Conservation (phyloP, 192 early-diverging fungal genomes). For the Irineochytrium annulatum region DNA sequence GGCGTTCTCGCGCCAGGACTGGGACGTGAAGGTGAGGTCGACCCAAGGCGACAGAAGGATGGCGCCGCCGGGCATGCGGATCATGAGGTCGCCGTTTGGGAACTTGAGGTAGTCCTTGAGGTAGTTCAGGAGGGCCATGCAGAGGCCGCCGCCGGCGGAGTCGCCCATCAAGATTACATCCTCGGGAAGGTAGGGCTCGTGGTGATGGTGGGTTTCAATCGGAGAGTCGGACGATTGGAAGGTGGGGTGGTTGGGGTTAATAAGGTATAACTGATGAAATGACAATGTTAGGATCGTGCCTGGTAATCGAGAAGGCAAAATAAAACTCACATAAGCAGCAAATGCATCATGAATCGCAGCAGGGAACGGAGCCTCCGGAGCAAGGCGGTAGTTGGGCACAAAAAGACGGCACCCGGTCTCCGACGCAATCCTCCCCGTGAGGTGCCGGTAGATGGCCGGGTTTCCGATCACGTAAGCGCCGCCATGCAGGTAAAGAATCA, state of each 20-base stretch:
- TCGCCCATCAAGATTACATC: conserved; percentile 42
- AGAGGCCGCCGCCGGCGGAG: conserved; percentile 38
- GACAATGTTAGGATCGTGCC: no score
- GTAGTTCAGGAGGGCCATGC: conserved; percentile 40
- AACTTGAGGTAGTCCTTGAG: conserved; percentile 35
- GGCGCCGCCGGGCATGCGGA: conserved; percentile 29
- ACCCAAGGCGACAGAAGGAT: conserved; percentile 40
- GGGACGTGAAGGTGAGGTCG: conserved; percentile 30
- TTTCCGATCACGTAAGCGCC: conserved; percentile 41
- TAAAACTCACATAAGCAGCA: conserved; percentile 41
- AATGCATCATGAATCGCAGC: conserved; percentile 42
- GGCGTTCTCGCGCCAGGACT: conserved; percentile 36
- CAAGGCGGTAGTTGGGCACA: conserved; percentile 37
- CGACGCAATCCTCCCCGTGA: conserved; percentile 33
- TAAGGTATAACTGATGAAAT: no score
- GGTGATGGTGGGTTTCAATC: not conserved
- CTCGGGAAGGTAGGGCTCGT: conserved; percentile 31
- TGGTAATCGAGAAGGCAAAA: no score
- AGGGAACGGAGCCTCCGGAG: conserved; percentile 42
- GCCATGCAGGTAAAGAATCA: conserved; percentile 38
- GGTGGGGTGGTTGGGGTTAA: conserved; percentile 31
- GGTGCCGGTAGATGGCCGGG: conserved; percentile 21
- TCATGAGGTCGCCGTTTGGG: conserved; percentile 15
- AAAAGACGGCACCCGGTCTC: conserved; percentile 30
- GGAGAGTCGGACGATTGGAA: conserved; percentile 10